Base-by-base conservation (phyloP, 352 stramenopile genomes). In the Phytophthora tentaculata region DNA sequence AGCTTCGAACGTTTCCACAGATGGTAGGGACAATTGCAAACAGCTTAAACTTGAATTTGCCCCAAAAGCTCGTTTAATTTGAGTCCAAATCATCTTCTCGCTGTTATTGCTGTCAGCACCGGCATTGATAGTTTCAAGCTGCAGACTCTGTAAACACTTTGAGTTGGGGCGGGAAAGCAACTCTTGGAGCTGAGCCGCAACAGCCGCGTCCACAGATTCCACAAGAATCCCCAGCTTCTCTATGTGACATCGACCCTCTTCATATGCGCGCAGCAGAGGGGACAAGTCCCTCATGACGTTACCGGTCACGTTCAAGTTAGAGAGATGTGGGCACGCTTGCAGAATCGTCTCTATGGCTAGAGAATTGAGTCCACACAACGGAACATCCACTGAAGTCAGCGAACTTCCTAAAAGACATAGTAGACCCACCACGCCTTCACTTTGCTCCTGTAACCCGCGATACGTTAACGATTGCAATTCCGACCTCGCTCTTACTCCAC, bases 401-500 rank as follows among this genome's bases (percentile, higher is more conserved):
- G 48, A 60, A 10, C 48, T 54, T 19, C 70, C 74, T 12, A 77
- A 9, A 22, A 77, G 28, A 5, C 22, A 19, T 6, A 74, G 19
- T 9, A 68, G 44, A 22, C 41, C 41, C 37, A 71, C 16, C 29
- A 69, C 20, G 35, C 65, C 67, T 26, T 52, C 56, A 19, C 57
- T 69, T 22, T 50, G 51, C 2, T 51, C 54, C 17, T 63, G n/a
- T 13, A 71, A 43, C n/a, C 65, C 71, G 4, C 61, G 43, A 56
- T 72, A 79, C 0, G 62, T 69, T 20, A 79, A 55, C 1, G 71
- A 75, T 16, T 35, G 28, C 19, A 79, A 26, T 23, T 23, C 48
- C 28, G 51, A 43, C 39, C 57, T 61, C 17, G 53, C 16, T 19
- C 5, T 52, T 56, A 24, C 53, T 39, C 26, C 29, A 37, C 43